Conservation (phyloP, 2,329 filamentous ascomycete genomes). For the Colletotrichum destructivum region DNA sequence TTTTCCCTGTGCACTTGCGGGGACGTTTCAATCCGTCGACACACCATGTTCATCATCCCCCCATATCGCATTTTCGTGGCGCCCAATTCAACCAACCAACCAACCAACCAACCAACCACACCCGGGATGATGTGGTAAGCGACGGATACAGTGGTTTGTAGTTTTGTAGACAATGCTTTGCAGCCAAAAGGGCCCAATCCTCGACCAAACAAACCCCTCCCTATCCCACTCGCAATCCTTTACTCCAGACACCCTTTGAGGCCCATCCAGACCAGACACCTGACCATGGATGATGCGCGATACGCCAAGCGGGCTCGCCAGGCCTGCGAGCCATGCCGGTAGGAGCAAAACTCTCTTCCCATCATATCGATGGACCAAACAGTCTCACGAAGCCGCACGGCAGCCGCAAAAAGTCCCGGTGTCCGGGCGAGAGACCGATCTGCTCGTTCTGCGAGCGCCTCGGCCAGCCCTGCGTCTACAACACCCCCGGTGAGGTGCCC, state of each 20-base stretch:
- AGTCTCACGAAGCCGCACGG: background rate
- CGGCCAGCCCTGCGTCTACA: constrained; percentile 23
- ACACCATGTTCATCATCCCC: background rate
- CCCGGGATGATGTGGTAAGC: background rate
- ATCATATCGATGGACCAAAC: background rate
- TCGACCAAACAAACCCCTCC: too few relatives aligned
- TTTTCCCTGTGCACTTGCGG: constrained; percentile 10
- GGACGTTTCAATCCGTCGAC: background rate
- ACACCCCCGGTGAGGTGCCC: background rate
- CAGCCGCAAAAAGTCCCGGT: constrained; percentile 30
- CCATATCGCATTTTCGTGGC: too few relatives aligned
- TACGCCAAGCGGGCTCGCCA: constrained; percentile 35
- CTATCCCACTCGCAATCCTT: too few relatives aligned
- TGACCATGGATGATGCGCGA: constrained; percentile 32
- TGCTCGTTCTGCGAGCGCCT: constrained; percentile 31
- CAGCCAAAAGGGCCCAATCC: background rate
- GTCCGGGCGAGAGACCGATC: constrained; percentile 13
- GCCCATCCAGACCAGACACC: too few relatives aligned
- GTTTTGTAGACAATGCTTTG: background rate
- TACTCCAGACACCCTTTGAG: background rate
- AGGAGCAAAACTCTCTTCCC: background rate
- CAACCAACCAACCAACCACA: too few relatives aligned
- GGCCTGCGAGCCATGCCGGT: constrained; percentile 33
- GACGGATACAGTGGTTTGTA: background rate
- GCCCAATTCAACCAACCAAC: background rate